Conservation (phyloP, 1,284 basidiomycete genomes). For the Heterobasidion irregulare region DNA sequence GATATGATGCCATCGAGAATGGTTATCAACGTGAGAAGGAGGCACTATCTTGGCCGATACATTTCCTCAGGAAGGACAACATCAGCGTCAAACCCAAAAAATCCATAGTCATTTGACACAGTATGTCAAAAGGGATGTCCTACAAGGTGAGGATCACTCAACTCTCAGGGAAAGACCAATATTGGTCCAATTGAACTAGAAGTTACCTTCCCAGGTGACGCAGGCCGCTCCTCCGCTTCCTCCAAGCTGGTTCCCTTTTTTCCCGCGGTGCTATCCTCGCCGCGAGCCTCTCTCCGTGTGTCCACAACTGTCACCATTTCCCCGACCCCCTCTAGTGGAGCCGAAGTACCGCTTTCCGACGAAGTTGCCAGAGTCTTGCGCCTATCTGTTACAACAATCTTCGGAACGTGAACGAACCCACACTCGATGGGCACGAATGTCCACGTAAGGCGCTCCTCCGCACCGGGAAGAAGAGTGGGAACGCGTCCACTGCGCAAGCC, state of each 20-base stretch:
- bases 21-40: too few relatives aligned
- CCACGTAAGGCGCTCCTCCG: constrained; percentile 58
- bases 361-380: constrained; percentile 21
- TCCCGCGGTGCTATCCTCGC: background rate
- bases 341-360: constrained; percentile 2
- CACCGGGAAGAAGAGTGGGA: constrained; percentile 61
- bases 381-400: constrained; percentile 49
- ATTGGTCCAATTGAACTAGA: background rate
- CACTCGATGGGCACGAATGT: constrained; percentile 65
- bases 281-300: constrained; percentile 29
- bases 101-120: too few relatives aligned
- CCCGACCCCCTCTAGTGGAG: constrained; percentile 26
- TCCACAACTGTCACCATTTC: constrained; percentile 47
- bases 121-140: too few relatives aligned
- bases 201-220: background rate
- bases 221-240: background rate
- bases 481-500: constrained; percentile 58
- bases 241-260: background rate
- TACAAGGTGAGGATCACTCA: background rate
- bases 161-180: background rate
- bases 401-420: constrained; percentile 52
- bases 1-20: too few relatives aligned
- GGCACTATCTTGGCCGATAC: too few relatives aligned
- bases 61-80: too few relatives aligned
- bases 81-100: too few relatives aligned